Conservation (phyloP, 768 basidiomycete genomes). For the Pholiota conissans region DNA sequence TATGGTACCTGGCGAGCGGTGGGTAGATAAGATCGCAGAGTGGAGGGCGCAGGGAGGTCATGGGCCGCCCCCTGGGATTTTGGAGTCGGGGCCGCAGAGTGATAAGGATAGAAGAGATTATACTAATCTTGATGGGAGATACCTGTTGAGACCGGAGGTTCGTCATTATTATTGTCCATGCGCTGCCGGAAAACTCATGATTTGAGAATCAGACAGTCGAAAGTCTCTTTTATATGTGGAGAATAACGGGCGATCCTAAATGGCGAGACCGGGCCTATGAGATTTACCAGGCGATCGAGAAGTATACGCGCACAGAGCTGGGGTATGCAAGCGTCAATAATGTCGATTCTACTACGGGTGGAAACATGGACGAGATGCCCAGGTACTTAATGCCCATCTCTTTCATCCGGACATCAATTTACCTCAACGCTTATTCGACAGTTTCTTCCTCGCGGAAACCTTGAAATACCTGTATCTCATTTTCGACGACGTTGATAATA, state of each 20-base stretch:
- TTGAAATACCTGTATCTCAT: constrained; percentile 73
- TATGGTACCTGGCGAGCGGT: constrained; percentile 39
- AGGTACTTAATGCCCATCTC: constrained; percentile 43
- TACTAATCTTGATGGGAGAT: constrained; percentile 28
- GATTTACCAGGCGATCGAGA: constrained; percentile 49
- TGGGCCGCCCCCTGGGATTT: constrained; percentile 46
- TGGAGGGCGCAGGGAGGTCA: constrained; percentile 45
- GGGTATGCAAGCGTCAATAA: constrained; percentile 46
- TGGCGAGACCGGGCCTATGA: constrained; percentile 58
- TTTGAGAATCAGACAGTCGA: constrained; percentile 63
- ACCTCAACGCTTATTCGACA: constrained; percentile 11
- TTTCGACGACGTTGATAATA: constrained; percentile 61
- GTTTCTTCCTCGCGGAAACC: constrained; percentile 49
- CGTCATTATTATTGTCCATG: constrained; percentile 14
- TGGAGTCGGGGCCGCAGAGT: constrained; percentile 28
- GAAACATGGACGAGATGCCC: constrained; percentile 49
- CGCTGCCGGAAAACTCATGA: not conserved
- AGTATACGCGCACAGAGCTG: constrained; percentile 39
- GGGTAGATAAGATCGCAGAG: constrained; percentile 44
- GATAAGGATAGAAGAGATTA: constrained; percentile 51
- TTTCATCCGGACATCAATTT: too few species aligned
- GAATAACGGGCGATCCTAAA: constrained; percentile 44
- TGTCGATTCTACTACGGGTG: constrained; percentile 33
- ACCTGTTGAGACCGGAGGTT: constrained; percentile 71
- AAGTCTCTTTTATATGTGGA: constrained; percentile 53